Base-by-base conservation (phyloP, 495 filamentous ascomycete genomes). In the Neurospora africana region DNA sequence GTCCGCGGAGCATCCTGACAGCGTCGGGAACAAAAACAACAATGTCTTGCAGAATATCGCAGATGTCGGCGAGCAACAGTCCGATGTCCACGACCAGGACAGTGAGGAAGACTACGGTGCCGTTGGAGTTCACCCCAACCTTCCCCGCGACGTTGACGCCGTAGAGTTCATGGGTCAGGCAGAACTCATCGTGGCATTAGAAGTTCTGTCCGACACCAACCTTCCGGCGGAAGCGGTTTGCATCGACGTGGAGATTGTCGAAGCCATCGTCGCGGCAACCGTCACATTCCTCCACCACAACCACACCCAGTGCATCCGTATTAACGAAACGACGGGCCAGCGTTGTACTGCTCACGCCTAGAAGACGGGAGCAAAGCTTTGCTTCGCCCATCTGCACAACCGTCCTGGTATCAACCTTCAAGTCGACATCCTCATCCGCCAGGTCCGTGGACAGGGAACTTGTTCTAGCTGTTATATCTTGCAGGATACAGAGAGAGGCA, bases 131-230 rank as follows among this genome's bases (percentile, higher is more conserved):
- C 47, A 58, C 7, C 47, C 47, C 47, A 7, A 2, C 21, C 21
- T 58, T 30, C 23, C 23, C 21, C 47, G 6, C 0, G 23, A 58
- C 2, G 1, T 58, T 30, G 0, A 1, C 23, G 11, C 47, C 2
- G 47, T 58, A 0, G 47, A 23, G 0, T 11, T 10, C 0, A 58
- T 58, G 11, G 2, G 1, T 0, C 47, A 4, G 5, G 23, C 0
- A 1, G 11, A 58, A 5, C 47, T 58, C 5, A 0, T 58, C n/a
- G 47, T 21, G 0, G 47, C 47, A 0, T 15, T 58, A 2, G 47
- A 58, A 2, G 47, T 27, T 1, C 15, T 58, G 5, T 58, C 10
- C 2, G 47, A 10, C 47, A 27, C n/a, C 5, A 1, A 23, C 47
- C 10, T 58, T n/a, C 47, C 21, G 1, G 21, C 47, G 5, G 47